Base-by-base conservation (phyloP, 371 early-diverging fungal species). In the Nosema granulosis region DNA sequence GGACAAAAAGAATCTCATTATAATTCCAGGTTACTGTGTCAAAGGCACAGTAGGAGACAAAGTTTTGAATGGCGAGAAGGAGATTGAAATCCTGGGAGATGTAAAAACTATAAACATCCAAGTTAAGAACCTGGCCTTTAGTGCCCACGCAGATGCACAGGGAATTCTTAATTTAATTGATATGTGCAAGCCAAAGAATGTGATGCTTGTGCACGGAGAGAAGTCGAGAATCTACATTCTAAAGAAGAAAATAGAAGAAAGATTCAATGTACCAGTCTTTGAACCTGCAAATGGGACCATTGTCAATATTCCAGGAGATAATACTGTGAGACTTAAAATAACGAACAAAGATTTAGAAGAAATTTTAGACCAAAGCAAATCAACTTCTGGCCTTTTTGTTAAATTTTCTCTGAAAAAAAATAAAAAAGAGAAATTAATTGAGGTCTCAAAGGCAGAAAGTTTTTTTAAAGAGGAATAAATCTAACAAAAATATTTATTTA, bases 141-240 rank as follows among this genome's bases (percentile, higher is more conserved):
- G 93, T 78, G 97, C 96, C 0, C 99, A 98, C 67, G 96, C 99
- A 0, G 99, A 98, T 83, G 91, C 93, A 3, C 92, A 93, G 83
- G 99, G 99, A 9, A 96, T 98, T 71, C 87, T 96, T 89, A 92
- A 93, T 84, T 86, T 98, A 34, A 92, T 98, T 65, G 88, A 90
- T 0, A 92, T 93, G 84, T 92, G 92, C 38, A 88, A 89, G 52
- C 94, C 97, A 9, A 87, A 89, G 29, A 91, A 95, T 85, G 94
- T 98, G 0, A 91, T 97, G 31, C 86, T 98, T n/a, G 97, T 98
- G 0, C 99, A 98, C 79, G 99, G 99, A 1, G 97, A 96, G 78
- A 90, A 89, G 81, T 84, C 84, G 9, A 90, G 92, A 69, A 96
- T 97, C 96, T 88, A 87, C 16, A 88, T 88, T 49, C 83, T 97